Evolutionary conservation across 2,329 filamentous ascomycete genomes (phyloP).

Genomic region (Cladosporium sphaerospermum): DNA sequence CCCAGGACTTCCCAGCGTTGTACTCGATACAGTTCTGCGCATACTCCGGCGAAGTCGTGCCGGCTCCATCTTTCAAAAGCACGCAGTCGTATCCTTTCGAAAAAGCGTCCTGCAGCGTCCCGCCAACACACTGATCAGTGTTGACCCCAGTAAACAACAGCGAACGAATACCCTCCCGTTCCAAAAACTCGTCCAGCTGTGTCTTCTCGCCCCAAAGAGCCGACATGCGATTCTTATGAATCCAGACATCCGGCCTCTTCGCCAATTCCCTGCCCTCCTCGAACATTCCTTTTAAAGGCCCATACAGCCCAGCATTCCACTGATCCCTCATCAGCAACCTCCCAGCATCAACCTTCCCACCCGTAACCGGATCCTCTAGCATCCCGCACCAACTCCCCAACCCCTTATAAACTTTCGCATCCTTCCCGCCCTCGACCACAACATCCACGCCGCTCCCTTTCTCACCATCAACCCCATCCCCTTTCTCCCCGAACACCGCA

Average conservation of each 20-base stretch:
- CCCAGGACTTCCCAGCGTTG: slow-evolving; percentile 31
- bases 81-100: slow-evolving; percentile 52
- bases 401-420: slow-evolving; percentile 26
- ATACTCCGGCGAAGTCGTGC: slow-evolving; percentile 42
- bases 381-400: slow-evolving; percentile 27
- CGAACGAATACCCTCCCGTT: slow-evolving; percentile 39
- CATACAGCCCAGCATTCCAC: slow-evolving; percentile 53
- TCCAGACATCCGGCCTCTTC: slow-evolving; percentile 41
- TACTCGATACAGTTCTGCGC: slow-evolving; percentile 32
- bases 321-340: slow-evolving; percentile 46
- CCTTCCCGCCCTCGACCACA: slow-evolving; percentile 19
- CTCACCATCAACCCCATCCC: slow-evolving; percentile 3
- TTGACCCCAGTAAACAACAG: slow-evolving; percentile 55
- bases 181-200: slow-evolving; percentile 39
- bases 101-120: slow-evolving; percentile 51
- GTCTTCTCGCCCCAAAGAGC: slow-evolving; percentile 48
- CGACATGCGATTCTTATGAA: slow-evolving; percentile 54
- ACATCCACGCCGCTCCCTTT: background rate
- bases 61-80: slow-evolving; percentile 50
- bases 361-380: slow-evolving; percentile 33
- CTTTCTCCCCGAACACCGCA: background rate
- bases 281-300: slow-evolving; percentile 38
- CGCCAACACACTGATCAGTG: slow-evolving; percentile 56
- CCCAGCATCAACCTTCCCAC: slow-evolving; percentile 36
- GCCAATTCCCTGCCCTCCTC: slow-evolving; percentile 23